Conservation (phyloP, 2,329 filamentous ascomycete species). For the Cercospora sesami region DNA sequence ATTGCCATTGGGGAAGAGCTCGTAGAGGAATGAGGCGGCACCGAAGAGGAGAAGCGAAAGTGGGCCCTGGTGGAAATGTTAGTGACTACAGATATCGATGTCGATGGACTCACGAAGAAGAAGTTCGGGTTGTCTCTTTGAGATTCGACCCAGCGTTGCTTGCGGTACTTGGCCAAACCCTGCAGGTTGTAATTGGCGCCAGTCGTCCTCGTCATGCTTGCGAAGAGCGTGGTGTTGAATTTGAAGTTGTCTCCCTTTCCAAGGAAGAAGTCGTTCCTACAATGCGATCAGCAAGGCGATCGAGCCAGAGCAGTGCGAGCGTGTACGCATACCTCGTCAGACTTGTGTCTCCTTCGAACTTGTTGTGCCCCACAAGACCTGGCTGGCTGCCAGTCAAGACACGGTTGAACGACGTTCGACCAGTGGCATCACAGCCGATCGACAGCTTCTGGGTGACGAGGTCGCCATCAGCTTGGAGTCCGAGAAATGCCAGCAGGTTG, state of each 20-base stretch:
- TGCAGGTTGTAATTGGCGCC: slow-evolving; percentile 42
- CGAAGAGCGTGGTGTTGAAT: slow-evolving; percentile 47
- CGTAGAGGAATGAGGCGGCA: slow-evolving; percentile 48
- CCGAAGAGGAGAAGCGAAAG: slow-evolving; percentile 44
- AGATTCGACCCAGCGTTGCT: slow-evolving; percentile 45
- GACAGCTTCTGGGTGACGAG: slow-evolving; percentile 46
- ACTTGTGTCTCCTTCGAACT: slow-evolving; percentile 46
- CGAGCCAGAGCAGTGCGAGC: neutral
- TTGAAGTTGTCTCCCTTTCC: slow-evolving; percentile 35
- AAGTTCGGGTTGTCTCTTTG: slow-evolving; percentile 44
- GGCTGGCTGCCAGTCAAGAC: slow-evolving; percentile 42
- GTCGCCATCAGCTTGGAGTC: slow-evolving; percentile 46
- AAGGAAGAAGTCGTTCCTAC: slow-evolving; percentile 42
- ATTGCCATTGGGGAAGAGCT: slow-evolving; percentile 39
- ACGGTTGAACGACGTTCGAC: slow-evolving; percentile 42
- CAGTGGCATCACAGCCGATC: slow-evolving; percentile 50
- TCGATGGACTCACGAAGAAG: slow-evolving; percentile 38
- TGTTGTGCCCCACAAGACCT: slow-evolving; percentile 48
- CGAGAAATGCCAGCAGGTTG: slow-evolving; percentile 43
- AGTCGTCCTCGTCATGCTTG: slow-evolving; percentile 40
- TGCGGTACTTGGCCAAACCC: slow-evolving; percentile 42
- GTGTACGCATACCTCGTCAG: slow-evolving; percentile 37
- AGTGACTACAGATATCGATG: neutral
- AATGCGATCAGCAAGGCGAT: neutral
- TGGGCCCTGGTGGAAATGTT: slow-evolving; percentile 30